These are phyloP conservation scores for Kentomonas sorsogonicus DNA, from an alignment of 208 protist species.

Conservation along the genomic window DNA sequence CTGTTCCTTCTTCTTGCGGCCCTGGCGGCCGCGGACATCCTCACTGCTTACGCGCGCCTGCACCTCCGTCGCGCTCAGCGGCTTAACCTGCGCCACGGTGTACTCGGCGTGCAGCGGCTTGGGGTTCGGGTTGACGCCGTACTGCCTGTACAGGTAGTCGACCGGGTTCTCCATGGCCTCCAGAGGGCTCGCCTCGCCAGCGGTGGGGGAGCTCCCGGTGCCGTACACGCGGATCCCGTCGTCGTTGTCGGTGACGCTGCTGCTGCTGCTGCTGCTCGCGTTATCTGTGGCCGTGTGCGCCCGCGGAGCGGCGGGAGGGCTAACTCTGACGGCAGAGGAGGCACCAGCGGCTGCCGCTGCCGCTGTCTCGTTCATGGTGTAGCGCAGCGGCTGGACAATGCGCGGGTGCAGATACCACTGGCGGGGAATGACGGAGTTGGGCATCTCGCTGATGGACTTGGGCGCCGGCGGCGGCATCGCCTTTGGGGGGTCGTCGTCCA, in stretches of 20 bases:
- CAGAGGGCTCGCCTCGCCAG: no score
- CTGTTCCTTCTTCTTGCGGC: slow-evolving; percentile 2
- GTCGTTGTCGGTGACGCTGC: neutral
- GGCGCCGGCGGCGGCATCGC: slow-evolving; percentile 16
- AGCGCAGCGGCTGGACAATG: slow-evolving; percentile 54
- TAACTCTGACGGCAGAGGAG: neutral
- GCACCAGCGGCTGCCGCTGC: neutral
- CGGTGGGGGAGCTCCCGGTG: no score
- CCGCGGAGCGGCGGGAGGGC: neutral
- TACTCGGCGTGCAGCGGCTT: no score
- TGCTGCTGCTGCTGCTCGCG: neutral
- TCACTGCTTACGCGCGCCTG: no score
- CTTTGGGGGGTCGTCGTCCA: slow-evolving; percentile 67
- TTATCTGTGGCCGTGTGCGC: neutral
- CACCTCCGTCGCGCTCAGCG: no score
- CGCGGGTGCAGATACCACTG: slow-evolving; percentile 69
- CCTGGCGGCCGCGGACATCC: no score
- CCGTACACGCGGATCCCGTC: neutral
- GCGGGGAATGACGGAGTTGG: slow-evolving; percentile 64
- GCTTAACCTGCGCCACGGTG: no score
- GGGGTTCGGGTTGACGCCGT: no score
- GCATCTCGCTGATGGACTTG: slow-evolving; percentile 41
- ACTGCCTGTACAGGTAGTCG: no score
- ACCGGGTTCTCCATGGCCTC: no score
- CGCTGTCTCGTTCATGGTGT: slow-evolving; percentile 11